A percentile compares a stretch with the other conserved stretches of the same genome.
These are phyloP conservation scores for Lecanicillium sp. DNA, from an alignment of 2,329 filamentous ascomycete genomes.

Conservation along the genomic window DNA sequence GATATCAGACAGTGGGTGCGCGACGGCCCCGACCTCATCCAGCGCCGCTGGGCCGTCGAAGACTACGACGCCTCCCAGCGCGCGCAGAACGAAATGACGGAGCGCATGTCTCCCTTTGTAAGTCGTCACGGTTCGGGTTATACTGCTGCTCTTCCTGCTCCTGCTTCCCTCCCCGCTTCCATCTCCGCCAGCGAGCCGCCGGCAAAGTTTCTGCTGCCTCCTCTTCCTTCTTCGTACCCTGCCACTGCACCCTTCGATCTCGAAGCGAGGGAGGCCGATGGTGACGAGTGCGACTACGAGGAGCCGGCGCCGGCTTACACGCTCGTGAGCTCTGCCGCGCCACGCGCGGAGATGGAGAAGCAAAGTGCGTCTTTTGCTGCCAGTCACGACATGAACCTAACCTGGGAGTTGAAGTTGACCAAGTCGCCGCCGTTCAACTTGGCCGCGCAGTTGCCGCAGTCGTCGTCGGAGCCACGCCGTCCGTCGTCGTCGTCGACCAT, in stretches of 20 bases:
- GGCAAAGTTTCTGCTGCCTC: neutral
- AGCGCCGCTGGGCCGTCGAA: slow-evolving; percentile 55
- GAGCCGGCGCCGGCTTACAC: slow-evolving; percentile 4
- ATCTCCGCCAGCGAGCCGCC: neutral
- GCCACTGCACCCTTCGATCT: too few species aligned
- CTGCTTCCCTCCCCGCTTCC: neutral
- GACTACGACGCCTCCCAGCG: slow-evolving; percentile 44
- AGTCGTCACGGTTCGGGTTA: neutral
- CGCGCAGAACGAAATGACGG: slow-evolving; percentile 38
- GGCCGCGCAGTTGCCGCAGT: neutral
- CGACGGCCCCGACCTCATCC: slow-evolving; percentile 49
- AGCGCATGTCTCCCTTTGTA: slow-evolving; percentile 31
- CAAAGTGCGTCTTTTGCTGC: neutral
- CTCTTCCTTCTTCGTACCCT: too few species aligned
- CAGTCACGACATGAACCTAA: neutral
- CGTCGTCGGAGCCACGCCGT: neutral
- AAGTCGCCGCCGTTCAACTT: neutral
- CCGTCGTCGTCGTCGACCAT: neutral
- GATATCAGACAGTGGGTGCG: slow-evolving; percentile 46
- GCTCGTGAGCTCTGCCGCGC: too few species aligned
- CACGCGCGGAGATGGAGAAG: neutral
- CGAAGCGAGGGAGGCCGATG: too few species aligned
- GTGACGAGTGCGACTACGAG: too few species aligned
- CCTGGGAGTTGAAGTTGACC: neutral
- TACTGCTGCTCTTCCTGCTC: neutral